Conservation (phyloP, 805 yeast species). For the Ogataea thermomethanolica region DNA sequence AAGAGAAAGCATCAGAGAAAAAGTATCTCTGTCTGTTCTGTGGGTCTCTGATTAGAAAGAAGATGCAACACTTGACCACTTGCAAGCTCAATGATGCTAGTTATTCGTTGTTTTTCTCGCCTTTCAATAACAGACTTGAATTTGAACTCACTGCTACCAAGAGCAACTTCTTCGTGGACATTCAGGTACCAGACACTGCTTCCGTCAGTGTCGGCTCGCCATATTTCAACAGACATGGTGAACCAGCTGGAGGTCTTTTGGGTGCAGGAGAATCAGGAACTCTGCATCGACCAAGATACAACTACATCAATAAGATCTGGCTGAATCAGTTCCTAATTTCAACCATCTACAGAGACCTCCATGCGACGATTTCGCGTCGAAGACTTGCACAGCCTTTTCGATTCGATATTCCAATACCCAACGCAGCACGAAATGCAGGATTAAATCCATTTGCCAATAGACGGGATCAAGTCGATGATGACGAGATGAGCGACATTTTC, state of each 20-base stretch:
- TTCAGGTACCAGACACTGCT: constrained; percentile 21
- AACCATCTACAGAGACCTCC: constrained; percentile 15
- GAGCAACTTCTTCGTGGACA: constrained; percentile 28
- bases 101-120: constrained; percentile 26
- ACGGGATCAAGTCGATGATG: constrained; percentile 4
- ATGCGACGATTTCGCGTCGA: constrained; percentile 6
- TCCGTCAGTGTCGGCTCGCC: constrained; percentile 50
- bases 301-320: constrained; percentile 57
- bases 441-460: too few species aligned
- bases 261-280: constrained; percentile 55
- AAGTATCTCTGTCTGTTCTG: constrained; percentile 26
- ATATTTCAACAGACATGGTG: constrained; percentile 73
- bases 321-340: constrained; percentile 40
- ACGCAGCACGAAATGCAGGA: constrained; percentile 6
- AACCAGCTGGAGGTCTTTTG: constrained; percentile 54
- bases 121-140: constrained; percentile 23
- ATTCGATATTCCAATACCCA: constrained; percentile 11
- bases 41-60: constrained; percentile 20
- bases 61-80: constrained; percentile 14
- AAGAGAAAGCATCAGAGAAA: constrained; percentile 20
- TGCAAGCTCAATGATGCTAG: constrained; percentile 24
- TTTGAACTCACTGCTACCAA: constrained; percentile 24
- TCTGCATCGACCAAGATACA: constrained; percentile 51
- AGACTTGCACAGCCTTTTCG: constrained; percentile 13
- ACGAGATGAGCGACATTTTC: constrained; percentile 10